Evolutionary conservation across 106 monocot species (phyloP).

Genomic region (Apostasia ramifera): DNA sequence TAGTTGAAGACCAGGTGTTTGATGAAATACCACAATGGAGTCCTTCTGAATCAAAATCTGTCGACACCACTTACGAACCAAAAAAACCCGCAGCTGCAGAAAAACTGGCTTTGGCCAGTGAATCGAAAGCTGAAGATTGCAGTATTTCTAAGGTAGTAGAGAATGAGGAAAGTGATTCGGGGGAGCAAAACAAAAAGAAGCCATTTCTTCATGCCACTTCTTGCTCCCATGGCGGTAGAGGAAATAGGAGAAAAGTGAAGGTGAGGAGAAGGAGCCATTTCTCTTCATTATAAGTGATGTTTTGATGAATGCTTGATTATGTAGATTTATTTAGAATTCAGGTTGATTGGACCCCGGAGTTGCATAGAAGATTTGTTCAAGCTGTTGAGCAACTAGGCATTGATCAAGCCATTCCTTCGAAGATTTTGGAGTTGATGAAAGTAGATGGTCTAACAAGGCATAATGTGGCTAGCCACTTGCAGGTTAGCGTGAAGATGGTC

Average conservation of each 20-base stretch:
- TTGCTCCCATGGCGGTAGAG: slow-evolving; percentile 11
- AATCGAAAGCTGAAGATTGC: slow-evolving; percentile 25
- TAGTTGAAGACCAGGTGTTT: slow-evolving; percentile 9
- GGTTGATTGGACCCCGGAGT: slow-evolving; percentile 91
- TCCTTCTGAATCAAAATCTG: slow-evolving; percentile 33
- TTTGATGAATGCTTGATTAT: not conserved
- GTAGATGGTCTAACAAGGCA: slow-evolving; percentile 90
- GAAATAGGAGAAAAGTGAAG: slow-evolving; percentile 53
- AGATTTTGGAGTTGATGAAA: slow-evolving; percentile 89
- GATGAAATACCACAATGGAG: slow-evolving; percentile 2
- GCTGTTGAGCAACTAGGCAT: slow-evolving; percentile 80
- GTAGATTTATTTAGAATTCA: slow-evolving; percentile 11
- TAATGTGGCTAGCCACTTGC: slow-evolving; percentile 90
- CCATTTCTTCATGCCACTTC: slow-evolving; percentile 1
- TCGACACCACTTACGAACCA: slow-evolving; percentile 26
- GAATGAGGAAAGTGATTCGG: slow-evolving; percentile 1
- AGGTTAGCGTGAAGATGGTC: slow-evolving; percentile 23
- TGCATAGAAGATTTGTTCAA: slow-evolving; percentile 66
- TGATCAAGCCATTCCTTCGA: slow-evolving; percentile 86
- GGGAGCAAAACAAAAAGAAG: slow-evolving; percentile 31
- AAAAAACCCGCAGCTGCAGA: slow-evolving; percentile 23
- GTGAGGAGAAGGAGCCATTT: slow-evolving; percentile 8
- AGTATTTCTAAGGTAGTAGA: slow-evolving; percentile 17
- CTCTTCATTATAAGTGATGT: not conserved
- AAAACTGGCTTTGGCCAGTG: slow-evolving; percentile 29